Conservation (phyloP, 192 early-diverging fungal genomes). For the Diversispora eburnea region DNA sequence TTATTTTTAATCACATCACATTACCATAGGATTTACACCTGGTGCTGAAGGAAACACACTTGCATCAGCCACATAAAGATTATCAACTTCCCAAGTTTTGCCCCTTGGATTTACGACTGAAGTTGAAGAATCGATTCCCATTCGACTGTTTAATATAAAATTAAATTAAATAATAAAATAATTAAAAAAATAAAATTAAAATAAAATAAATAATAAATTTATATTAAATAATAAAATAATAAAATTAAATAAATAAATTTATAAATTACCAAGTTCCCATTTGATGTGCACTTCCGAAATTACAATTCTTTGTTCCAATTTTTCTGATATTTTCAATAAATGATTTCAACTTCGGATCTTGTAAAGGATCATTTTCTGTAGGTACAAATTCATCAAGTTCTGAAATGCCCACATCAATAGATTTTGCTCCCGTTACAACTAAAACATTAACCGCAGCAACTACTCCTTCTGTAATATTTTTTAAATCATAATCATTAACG, state of each 20-base stretch:
- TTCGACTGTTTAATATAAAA: too few relatives aligned
- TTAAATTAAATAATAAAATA: too few relatives aligned
- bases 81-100: too few relatives aligned
- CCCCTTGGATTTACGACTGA: too few relatives aligned
- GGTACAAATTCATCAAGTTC: constrained; percentile 41
- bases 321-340: constrained; percentile 31
- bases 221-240: too few relatives aligned
- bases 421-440: constrained; percentile 60
- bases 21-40: too few relatives aligned
- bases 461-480: constrained; percentile 45
- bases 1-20: too few relatives aligned
- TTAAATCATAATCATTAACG: constrained; percentile 48
- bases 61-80: too few relatives aligned
- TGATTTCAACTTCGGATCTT: constrained; percentile 37
- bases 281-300: constrained; percentile 62
- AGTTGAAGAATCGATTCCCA: too few relatives aligned
- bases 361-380: constrained; percentile 24
- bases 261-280: constrained; percentile 53
- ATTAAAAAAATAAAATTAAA: too few relatives aligned
- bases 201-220: too few relatives aligned
- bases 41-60: too few relatives aligned
- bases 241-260: neutral
- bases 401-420: constrained; percentile 49
- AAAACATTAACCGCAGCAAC: constrained; percentile 46
- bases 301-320: constrained; percentile 33